phyloP scores from a whole-genome alignment of 2,329 filamentous ascomycete species.

The Cytospora leucostoma region DNA sequence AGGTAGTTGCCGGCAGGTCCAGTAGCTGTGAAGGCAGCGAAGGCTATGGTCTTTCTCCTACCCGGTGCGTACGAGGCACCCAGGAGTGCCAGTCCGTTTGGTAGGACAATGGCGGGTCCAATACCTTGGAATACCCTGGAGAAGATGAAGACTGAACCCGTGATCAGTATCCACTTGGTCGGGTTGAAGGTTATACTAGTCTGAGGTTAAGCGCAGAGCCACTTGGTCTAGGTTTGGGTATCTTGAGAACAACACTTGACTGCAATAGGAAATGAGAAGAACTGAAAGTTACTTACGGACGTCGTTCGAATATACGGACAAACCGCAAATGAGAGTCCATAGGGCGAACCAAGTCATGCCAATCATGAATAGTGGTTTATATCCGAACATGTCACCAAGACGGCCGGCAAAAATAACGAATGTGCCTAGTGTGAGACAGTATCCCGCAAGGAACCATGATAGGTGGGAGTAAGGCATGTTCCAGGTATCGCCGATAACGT shows the following conservation, averaged over 20 bases:
- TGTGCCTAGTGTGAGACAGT: constrained; percentile 46
- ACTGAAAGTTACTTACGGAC: constrained; percentile 19
- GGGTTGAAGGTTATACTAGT: too few relatives aligned
- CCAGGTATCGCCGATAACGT: constrained; percentile 48
- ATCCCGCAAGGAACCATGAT: constrained; percentile 49
- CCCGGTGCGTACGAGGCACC: constrained; percentile 50
- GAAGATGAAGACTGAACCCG: constrained; percentile 42
- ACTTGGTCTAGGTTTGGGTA: too few relatives aligned
- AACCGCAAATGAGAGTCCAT: constrained; percentile 42
- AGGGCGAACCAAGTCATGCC: constrained; percentile 45
- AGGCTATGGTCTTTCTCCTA: constrained; percentile 36
- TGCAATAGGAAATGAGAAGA: too few relatives aligned
- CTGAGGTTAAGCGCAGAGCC: too few relatives aligned
- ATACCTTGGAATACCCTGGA: constrained; percentile 54
- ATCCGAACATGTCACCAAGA: constrained; percentile 49
- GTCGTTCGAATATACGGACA: constrained; percentile 36
- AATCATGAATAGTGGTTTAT: constrained; percentile 45
- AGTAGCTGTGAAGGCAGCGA: constrained; percentile 38
- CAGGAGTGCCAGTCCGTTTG: constrained; percentile 58
- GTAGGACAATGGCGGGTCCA: constrained; percentile 55
- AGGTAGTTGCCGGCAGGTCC: constrained; percentile 32
- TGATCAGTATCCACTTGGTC: too few relatives aligned
- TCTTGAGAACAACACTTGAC: too few relatives aligned
- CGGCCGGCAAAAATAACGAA: constrained; percentile 50
- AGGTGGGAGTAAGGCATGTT: constrained; percentile 40